Base-by-base conservation (phyloP, 176 grass and related monocot genomes). In the Zizania latifolia region DNA sequence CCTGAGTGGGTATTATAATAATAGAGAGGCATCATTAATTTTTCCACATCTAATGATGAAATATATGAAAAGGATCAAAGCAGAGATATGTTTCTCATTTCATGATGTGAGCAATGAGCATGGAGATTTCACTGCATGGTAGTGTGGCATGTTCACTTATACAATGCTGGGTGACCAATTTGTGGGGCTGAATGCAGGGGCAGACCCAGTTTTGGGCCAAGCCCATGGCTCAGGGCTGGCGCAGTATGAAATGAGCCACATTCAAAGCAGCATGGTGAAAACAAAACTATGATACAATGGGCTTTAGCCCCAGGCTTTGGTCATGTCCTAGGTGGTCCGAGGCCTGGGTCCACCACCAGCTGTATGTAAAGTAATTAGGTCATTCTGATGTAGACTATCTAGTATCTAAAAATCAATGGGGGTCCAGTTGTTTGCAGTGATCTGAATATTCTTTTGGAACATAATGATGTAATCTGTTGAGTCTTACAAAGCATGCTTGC, bases 361-460 rank as follows among this genome's bases (percentile, higher is more conserved):
- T n/a, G n/a, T n/a, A n/a, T n/a, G 43, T 54, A 54, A 34, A 13
- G 38, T 28, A 46, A 38, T 38, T 19, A 65, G 35, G 21, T 1
- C 22, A 59, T 39, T 74, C 54, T 74, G 19, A 21, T 56, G 19
- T 39, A 24, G 22, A 66, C 26, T 44, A 28, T 65, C 44, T 54
- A 54, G 26, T 44, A 28, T 65, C 44, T 54, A 54, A 36, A 39
- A 28, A 38, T 39, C 3, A 27, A 55, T 12, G 23, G 21, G 45
- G 30, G n/a, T 50, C 15, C 48, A 53, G 14, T 27, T 77, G 21
- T 65, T 23, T 65, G 13, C 60, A 53, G 8, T 77, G 59, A 53
- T 33, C 43, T 65, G 59, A 77, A 15, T 65, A 65, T 63, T 65
- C 21, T 24, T 64, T 64, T 64, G 22, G 45, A 55, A 67, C 46